Conservation (phyloP, 139 green algal genomes). For the Picochlorum sp. region DNA sequence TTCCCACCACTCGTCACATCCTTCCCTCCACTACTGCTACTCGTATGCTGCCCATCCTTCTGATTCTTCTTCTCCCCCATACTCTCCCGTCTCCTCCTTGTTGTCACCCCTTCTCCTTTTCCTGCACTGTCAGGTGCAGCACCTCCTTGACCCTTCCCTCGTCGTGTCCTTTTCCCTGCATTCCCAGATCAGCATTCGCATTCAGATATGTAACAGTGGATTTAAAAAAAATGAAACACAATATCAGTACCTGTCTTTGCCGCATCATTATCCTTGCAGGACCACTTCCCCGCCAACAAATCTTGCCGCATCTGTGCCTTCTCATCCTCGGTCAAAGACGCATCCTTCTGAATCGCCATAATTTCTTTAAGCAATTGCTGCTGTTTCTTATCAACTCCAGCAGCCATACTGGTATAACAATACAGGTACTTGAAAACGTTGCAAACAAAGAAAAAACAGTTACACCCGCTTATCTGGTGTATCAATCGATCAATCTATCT, state of each 20-base stretch:
- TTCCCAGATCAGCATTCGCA: no score
- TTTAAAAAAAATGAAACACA: no score
- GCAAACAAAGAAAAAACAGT: no score
- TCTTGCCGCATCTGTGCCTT: conserved; percentile 71
- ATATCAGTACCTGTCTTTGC: no score
- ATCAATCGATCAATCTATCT: no score
- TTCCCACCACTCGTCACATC: neutral
- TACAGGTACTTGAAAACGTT: neutral
- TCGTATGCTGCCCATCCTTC: neutral
- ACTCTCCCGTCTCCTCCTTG: neutral
- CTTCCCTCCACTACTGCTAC: neutral
- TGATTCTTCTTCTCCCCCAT: neutral
- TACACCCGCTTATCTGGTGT: no score
- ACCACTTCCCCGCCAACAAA: conserved; percentile 59
- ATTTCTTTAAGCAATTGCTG: conserved; percentile 46
- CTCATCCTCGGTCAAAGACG: conserved; percentile 62
- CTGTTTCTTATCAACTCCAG: conserved; percentile 14
- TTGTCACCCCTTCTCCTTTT: neutral
- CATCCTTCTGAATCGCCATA: conserved; percentile 63
- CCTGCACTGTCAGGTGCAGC: no score
- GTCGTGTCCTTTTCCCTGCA: no score
- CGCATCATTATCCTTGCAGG: neutral
- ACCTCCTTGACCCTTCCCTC: no score
- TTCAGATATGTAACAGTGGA: no score
- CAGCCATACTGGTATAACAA: neutral